Evolutionary conservation across 169 alveolate species (phyloP), one percentile per base, ranked within the genome.

Genomic region (Plasmodium fragile): DNA sequence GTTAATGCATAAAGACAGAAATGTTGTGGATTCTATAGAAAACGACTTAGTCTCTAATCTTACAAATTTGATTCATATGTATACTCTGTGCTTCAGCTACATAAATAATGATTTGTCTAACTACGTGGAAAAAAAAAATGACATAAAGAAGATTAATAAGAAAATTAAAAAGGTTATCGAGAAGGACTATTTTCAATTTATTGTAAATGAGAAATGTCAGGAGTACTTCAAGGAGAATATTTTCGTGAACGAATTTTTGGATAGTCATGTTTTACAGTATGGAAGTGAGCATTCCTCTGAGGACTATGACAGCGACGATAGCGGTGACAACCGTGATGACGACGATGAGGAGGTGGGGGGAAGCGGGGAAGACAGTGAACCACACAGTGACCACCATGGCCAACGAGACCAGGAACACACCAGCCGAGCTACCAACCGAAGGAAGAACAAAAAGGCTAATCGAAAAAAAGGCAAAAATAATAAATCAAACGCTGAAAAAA

Each of bases 41-140:
- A 71, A 49, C 49, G 92, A 91, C 30, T 45, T 91, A 70, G 49
- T 41, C 73, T 16, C 36, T 4, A 80, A 91, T 39, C 34, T 81
- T 28, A 91, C 92, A 22, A 59, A 45, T 28, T 43, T 91, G 36
- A 81, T 91, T 49, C 94, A 91, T 28, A 80, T 91, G 36, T 81
- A 91, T 81, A 91, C 94, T 3, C 55, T 91, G n/a, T 80, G 94
- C 18, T 91, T 79, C 53, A 91, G 72, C 75, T 81, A 70, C 71
- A 91, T 91, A 43, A 91, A 91, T 41, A 81, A 32, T n/a, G 82
- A 81, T 49, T 91, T 91, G 77, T 79, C 91, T 55, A 81, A n/a
- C 41, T 81, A 91, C 49, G 72, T 30, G 18, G 79, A 84, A 84
- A 81, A 81, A 80, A 89, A 78, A 78, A 55, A 81, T 45, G 72